Base-by-base conservation (phyloP, 352 stramenopile genomes). In the Phytophthora chlamydospora region DNA sequence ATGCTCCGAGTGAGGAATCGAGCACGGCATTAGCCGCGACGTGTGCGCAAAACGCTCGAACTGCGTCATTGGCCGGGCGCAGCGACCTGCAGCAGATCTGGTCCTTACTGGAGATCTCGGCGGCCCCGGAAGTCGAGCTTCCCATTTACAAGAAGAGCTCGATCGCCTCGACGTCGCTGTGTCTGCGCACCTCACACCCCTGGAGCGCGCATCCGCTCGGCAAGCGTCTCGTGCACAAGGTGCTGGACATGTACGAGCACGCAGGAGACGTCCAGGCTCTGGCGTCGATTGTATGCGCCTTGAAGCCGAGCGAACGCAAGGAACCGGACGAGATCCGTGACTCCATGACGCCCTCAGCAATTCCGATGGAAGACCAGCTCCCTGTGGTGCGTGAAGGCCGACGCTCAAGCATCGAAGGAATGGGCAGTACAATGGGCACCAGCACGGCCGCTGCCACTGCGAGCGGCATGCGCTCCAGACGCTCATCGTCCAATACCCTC, bases 201-300 rank as follows among this genome's bases (percentile, higher is more conserved):
- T 96, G 88, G 88, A 82, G 72, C 39, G 84, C 84, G 4, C 88
- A 96, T 60, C 88, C 88, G 17, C 88, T 96, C 49, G 88, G 88
- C 9, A 83, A 89, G 32, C 68, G 71, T 16, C 73, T 96, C 2
- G 85, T 96, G 1, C 73, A 88, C 42, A 90, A 91, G 57, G 62
- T 96, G 32, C 61, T 96, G 11, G 51, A 69, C 27, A 89, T 96
- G 71, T 95, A 92, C 58, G 88, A 96, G 54, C 74, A 91, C 11
- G 68, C 73, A 11, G 84, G 87, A 31, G 87, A 96, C 52, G 60
- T 96, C 1, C 81, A 88, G 32, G 75, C 85, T 0, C 63, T 93
- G 16, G 87, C 83, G 21, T 89, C 85, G 1, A 94, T 96, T 40
- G 85, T 91, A 35, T 96, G 85, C 41, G 72, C 78, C 1, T 61